Evolutionary conservation across 2,329 filamentous ascomycete genomes (phyloP), one percentile per base, ranked within the genome.

Genomic region (Paramyrothecium roridum): DNA sequence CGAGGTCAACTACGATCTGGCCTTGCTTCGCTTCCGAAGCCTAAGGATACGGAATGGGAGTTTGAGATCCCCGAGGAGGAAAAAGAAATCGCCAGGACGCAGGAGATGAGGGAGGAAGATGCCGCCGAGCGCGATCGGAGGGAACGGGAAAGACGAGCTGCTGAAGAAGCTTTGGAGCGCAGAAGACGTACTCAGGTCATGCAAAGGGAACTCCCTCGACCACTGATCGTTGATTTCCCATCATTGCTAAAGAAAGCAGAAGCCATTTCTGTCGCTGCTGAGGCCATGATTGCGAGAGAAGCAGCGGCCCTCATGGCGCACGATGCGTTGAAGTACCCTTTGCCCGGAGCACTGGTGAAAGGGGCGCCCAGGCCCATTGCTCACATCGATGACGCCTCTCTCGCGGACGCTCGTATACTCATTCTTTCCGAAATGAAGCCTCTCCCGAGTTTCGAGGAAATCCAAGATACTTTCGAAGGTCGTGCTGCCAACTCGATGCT

Each of bases 41-140:
- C 95, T 1, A 97, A 96, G 67, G 91, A 96, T 67, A 89, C 86
- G 0, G 93, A 97, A 61, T 98, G 91, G 88, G 95, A 98, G 63
- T 84, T 98, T 48, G 93, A 97, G 68, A 76, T 96, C 34, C 93
- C 93, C 0, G 91, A 96, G 45, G 92, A 96, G 60, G 81, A 89
- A 59, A 77, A 83, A 58, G 90, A 95, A 62, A 66, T 75, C 3
- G 71, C 58, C 23, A 64, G 67, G n/a, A 63, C 68, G 2, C 73
- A 73, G 4, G 76, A 80, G 22, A 79, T 84, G 53, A 65, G 81
- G 12, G 82, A 83, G 53, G 80, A 83, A 62, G 80, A 82, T 60
- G 78, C 80, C 4, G 91, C 90, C 17, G 86, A 93, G 61, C 84
- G 90, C 37, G 95, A 98, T 69, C 84, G 86, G 54, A 83, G 90